Base-by-base conservation (phyloP, 2,329 filamentous ascomycete genomes). In the Cryphonectria nitschkei region DNA sequence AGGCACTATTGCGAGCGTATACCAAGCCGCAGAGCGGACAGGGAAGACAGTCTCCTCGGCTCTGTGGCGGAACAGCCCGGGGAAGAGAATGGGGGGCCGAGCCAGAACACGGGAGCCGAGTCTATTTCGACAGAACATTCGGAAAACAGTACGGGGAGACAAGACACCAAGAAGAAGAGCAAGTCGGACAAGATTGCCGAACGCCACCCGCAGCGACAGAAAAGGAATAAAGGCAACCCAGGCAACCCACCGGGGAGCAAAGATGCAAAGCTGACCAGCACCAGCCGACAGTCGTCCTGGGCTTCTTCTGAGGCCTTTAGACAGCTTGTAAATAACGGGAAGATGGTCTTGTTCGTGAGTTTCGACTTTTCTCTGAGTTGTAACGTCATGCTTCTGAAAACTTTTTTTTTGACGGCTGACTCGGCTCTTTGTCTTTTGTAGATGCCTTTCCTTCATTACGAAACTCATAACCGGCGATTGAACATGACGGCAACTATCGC, bases 361-460 rank as follows among this genome's bases (percentile, higher is more conserved):
- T 54, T 39, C 39, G 9, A 9, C 13, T 22, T 34, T 41, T 41
- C n/a, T 26, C 26, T 52, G 74, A 9, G 3, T 46, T 19, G 43
- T 46, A 22, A 16, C 22, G 8, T 63, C 29, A 32, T 43, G 19
- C 37, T 32, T 32, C 26, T 74, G 75, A 58, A 76, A 78, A 72
- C 76, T 26, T 26, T 26, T 76, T 19, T 14, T 3, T 81, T 69
- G 77, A 78, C 58, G 71, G 4, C 39, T 64, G 7, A 54, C 54
- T 37, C 46, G 7, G 62, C 60, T 52, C 6, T 4, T 19, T 26
- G 85, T 46, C 41, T 60, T 6, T 4, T 19, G 37, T 86, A 89
- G 79, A 90, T 91, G 87, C 89, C 89, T 0, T 91, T 90, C 74
- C 79, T 91, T 3, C 89, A 91, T 75, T 91, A 90, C 66, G 89